Evolutionary conservation across 140 eudicot species (phyloP).

Genomic region (Bidens hawaiensis): DNA sequence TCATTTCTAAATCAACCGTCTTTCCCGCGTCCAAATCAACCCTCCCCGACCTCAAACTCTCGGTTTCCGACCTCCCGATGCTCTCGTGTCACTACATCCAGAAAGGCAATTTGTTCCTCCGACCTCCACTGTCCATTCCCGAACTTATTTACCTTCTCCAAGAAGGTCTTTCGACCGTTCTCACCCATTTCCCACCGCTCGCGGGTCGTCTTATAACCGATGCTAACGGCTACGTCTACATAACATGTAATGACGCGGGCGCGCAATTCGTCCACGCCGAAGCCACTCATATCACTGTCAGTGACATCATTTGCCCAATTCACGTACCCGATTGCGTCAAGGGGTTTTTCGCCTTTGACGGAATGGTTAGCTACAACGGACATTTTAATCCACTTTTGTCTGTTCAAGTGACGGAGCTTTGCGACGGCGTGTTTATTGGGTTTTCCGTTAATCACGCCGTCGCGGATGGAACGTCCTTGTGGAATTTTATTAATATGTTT

Average conservation of each 20-base stretch:
- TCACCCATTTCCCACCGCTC: conserved; percentile 70
- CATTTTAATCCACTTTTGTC: conserved; percentile 68
- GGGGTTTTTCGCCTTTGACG: conserved; percentile 50
- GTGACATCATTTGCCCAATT: conserved; percentile 38
- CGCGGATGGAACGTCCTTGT: conserved; percentile 78
- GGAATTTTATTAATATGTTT: conserved; percentile 85
- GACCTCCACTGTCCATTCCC: conserved; percentile 32
- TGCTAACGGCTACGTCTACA: conserved; percentile 51
- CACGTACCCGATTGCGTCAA: conserved; percentile 53
- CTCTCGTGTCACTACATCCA: conserved; percentile 90
- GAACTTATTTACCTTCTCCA: conserved; percentile 37
- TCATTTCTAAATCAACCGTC: conserved; percentile 49
- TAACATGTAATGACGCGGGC: conserved; percentile 76
- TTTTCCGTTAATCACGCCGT: conserved; percentile 87
- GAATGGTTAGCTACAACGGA: conserved; percentile 59
- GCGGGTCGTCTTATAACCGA: conserved; percentile 80
- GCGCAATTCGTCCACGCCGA: conserved; percentile 67
- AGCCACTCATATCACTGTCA: conserved; percentile 33
- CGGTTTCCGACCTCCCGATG: conserved; percentile 91
- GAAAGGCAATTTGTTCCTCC: conserved; percentile 66
- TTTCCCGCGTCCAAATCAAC: conserved; percentile 46
- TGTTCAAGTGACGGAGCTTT: conserved; percentile 77
- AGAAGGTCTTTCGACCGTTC: conserved; percentile 40
- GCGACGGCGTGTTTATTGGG: conserved; percentile 73
- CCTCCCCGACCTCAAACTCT: conserved; percentile 48